Evolutionary conservation across 2,329 filamentous ascomycete species (phyloP).

Genomic region (Exophiala aquamarina): DNA sequence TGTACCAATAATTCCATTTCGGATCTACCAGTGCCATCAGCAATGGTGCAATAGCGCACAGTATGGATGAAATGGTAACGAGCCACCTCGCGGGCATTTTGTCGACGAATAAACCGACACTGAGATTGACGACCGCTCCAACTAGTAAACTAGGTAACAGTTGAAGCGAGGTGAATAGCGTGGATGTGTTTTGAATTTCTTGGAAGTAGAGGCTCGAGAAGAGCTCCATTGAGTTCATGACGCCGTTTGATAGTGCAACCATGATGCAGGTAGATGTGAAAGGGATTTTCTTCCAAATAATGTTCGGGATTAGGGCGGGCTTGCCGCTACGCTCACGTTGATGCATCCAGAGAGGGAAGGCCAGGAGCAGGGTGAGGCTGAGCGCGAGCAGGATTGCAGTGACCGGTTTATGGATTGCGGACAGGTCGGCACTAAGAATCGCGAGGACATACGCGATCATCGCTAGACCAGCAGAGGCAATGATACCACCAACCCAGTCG

Average conservation of each 20-base stretch:
- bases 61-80: constrained; percentile 39
- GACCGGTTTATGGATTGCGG: constrained; percentile 42
- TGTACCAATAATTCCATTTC: constrained; percentile 53
- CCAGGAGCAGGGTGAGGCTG: constrained; percentile 44
- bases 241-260: constrained; percentile 48
- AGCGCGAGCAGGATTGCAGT: constrained; percentile 50
- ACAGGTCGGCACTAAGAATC: constrained; percentile 17
- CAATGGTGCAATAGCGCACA: constrained; percentile 50
- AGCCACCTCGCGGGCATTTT: constrained; percentile 42
- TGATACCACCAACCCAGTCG: constrained; percentile 53
- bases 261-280: constrained; percentile 58
- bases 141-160: constrained; percentile 43
- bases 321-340: constrained; percentile 45
- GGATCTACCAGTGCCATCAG: constrained; percentile 57
- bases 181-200: constrained; percentile 46
- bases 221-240: constrained; percentile 49
- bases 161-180: constrained; percentile 46
- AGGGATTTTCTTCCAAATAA: constrained; percentile 57
- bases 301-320: constrained; percentile 62
- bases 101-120: constrained; percentile 49
- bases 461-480: constrained; percentile 48
- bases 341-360: constrained; percentile 57
- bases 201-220: constrained; percentile 55
- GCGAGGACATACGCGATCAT: constrained; percentile 53
- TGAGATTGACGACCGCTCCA: constrained; percentile 41